Evolutionary conservation across 1,284 basidiomycete genomes (phyloP), one percentile per base, ranked within the genome.

Genomic region (Trichosporon ovoides): DNA sequence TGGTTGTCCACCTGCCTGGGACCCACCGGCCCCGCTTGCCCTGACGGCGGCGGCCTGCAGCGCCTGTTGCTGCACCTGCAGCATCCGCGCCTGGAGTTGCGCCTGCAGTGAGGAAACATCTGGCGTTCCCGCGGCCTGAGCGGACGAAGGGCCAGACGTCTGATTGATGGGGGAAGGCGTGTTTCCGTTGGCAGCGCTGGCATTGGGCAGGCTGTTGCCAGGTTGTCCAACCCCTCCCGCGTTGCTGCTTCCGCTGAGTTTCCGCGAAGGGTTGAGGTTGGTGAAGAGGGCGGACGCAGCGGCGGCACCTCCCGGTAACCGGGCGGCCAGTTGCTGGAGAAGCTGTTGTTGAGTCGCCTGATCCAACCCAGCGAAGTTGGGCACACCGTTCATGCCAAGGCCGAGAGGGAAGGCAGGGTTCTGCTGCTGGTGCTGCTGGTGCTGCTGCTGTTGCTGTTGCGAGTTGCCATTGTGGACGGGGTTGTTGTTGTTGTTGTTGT

Each of bases 31-130:
- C 6, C 34, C 34, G n/a, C 35, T 35, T 19, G 55, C 38, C 18
- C 35, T 35, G 11, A 33, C 34, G 4, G 48, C 38, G 16, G 28
- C 34, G 3, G 35, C 46, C 34, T 37, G 37, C 31, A 50, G 28
- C 33, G n/a, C 36, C 55, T 34, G 34, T 49, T 68, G 68, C 38
- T 69, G 68, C 34, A 43, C 53, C 40, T 57, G 56, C 28, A 64
- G 10, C 53, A 63, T 58, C 13, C 62, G 59, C n/a, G 59, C 57
- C 36, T 64, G 62, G 13, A 64, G 55, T 34, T 61, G 59, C 4
- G 62, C 56, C 22, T 64, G 62, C 20, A 64, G 57, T 5, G 59
- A 22, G 1, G 57, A 46, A 10, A 61, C 53, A 43, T 63, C 59
- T 7, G 52, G 50, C 4, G 54, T 48, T 24, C 37, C 37, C 12